Evolutionary conservation across 352 stramenopile species (phyloP).

Genomic region (Phytophthora litchii): DNA sequence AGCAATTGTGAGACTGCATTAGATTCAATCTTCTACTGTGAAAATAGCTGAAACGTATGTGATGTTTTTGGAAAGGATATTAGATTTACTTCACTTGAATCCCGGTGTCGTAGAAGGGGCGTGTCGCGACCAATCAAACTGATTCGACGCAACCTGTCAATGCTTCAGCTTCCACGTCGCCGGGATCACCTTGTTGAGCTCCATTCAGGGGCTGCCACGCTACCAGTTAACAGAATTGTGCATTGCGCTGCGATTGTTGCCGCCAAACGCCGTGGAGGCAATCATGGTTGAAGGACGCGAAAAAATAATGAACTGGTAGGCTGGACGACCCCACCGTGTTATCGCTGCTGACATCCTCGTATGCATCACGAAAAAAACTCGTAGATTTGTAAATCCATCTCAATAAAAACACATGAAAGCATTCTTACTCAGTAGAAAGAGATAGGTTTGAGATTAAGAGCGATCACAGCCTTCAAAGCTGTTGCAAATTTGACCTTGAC

Average conservation of each 20-base stretch:
- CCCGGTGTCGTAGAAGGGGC: conserved; percentile 1
- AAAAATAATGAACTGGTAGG: too few species aligned
- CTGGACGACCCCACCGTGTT: too few species aligned
- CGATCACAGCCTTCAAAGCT: too few species aligned
- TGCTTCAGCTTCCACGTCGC: conserved; percentile 22
- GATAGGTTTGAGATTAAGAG: too few species aligned
- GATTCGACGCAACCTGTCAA: conserved; percentile 19
- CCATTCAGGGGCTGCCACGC: background rate
- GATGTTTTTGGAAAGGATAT: background rate
- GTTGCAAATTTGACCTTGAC: too few species aligned
- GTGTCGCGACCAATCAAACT: conserved; percentile 37
- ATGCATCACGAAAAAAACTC: too few species aligned
- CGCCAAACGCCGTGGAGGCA: background rate
- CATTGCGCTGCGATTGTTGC: conserved; percentile 3
- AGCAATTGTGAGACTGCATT: too few species aligned
- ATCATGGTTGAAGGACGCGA: conserved; percentile 8
- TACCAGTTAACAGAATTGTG: background rate
- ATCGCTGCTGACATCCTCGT: too few species aligned
- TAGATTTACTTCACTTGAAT: background rate
- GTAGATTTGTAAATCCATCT: too few species aligned
- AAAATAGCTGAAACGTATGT: background rate
- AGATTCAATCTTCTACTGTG: too few species aligned
- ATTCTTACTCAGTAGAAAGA: too few species aligned
- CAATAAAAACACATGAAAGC: too few species aligned
- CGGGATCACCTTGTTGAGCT: background rate